Conservation (phyloP, 139 green algal species). For the Asterochloris erici region DNA sequence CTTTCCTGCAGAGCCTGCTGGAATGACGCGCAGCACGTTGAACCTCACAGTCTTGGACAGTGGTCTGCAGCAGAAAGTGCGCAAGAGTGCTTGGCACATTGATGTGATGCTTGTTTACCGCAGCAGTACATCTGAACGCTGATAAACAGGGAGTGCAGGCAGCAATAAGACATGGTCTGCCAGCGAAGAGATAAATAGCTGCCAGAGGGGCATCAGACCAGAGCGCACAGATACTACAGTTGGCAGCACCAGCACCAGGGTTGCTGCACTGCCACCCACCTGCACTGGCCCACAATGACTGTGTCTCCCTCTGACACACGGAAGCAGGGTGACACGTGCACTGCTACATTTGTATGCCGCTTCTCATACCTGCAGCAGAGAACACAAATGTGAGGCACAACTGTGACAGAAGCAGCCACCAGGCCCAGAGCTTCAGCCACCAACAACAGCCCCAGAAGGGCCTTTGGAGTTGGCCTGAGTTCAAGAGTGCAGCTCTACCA, state of each 20-base stretch:
- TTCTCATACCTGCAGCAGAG: slow-evolving; percentile 93
- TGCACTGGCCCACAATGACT: slow-evolving; percentile 96
- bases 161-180: neutral
- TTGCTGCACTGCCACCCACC: slow-evolving; percentile 37
- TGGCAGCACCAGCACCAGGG: neutral
- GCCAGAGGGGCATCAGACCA: neutral
- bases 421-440: no score
- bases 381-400: no score
- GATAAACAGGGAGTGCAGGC: no score
- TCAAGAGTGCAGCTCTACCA: no score
- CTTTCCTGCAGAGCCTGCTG: slow-evolving; percentile 67
- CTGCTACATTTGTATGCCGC: slow-evolving; percentile 93
- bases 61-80: slow-evolving; percentile 56
- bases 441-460: no score
- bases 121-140: no score
- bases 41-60: slow-evolving; percentile 99
- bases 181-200: neutral
- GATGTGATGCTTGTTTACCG: no score
- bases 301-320: slow-evolving; percentile 90
- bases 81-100: no score
- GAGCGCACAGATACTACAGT: neutral
- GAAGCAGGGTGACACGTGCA: slow-evolving; percentile 96
- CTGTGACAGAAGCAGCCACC: no score
- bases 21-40: slow-evolving; percentile 96
- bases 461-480: no score